These are phyloP conservation scores for Coemansia sp. DNA, from an alignment of 192 early-diverging fungal genomes.

Conservation along the genomic window DNA sequence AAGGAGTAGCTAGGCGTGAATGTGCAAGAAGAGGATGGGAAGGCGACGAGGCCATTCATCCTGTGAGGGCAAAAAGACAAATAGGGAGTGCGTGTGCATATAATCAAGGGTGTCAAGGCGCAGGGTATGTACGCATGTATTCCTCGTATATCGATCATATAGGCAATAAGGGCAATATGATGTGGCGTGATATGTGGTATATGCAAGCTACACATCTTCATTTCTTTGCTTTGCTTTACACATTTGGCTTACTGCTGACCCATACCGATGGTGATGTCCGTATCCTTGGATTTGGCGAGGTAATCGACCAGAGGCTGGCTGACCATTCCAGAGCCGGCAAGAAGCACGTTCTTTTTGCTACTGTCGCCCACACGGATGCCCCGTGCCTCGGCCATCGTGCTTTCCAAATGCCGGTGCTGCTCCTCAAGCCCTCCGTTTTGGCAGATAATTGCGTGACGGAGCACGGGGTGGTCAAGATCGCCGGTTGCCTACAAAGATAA, in stretches of 20 bases:
- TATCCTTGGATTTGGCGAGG: conserved; percentile 57
- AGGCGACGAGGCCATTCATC: too few relatives aligned
- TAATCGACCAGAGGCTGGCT: conserved; percentile 89
- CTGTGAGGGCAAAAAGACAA: too few relatives aligned
- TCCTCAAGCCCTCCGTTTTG: conserved; percentile 62
- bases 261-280: conserved; percentile 51
- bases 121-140: conserved; percentile 1
- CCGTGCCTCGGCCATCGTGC: conserved; percentile 34
- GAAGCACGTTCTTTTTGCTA: conserved; percentile 59
- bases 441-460: conserved; percentile 76
- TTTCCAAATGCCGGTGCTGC: conserved; percentile 56
- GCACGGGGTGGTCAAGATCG: conserved; percentile 62
- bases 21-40: too few relatives aligned
- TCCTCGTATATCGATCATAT: background rate
- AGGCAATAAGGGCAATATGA: conserved; percentile 55
- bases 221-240: background rate
- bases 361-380: conserved; percentile 43
- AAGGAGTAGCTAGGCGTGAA: too few relatives aligned
- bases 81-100: too few relatives aligned
- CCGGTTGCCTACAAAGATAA: conserved; percentile 51
- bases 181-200: too few relatives aligned
- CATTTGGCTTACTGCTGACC: conserved; percentile 4
- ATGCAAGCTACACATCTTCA: too few relatives aligned
- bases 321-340: conserved; percentile 90
- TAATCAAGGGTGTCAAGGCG: too few relatives aligned